Conservation (phyloP, 2,329 filamentous ascomycete genomes). For the Pseudocercospora musae region DNA sequence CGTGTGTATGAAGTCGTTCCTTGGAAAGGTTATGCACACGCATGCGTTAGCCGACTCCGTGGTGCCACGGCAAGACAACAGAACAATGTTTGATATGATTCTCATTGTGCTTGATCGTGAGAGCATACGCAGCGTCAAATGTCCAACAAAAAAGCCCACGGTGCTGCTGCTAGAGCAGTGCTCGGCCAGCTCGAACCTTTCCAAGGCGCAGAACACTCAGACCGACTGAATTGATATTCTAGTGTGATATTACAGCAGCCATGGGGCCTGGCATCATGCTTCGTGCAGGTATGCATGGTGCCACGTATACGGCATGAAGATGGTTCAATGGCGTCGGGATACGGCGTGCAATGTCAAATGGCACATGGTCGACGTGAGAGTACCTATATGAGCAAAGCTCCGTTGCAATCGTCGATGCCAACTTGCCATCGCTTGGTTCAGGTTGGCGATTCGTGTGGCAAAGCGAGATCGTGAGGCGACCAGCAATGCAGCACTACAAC, state of each 20-base stretch:
- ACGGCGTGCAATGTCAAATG: background rate
- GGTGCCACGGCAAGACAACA: background rate
- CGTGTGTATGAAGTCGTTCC: no score
- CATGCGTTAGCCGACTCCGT: background rate
- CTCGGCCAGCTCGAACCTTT: background rate
- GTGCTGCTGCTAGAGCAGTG: background rate
- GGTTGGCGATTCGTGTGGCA: background rate
- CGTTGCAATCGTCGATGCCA: background rate
- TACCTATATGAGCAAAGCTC: background rate
- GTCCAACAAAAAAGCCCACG: no score
- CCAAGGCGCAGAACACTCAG: background rate
- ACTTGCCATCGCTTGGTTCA: background rate
- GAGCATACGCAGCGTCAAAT: no score
- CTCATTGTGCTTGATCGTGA: background rate
- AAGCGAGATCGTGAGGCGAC: background rate
- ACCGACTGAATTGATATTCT: background rate
- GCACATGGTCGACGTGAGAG: background rate
- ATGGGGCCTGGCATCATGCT: background rate
- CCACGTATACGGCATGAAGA: background rate
- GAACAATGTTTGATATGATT: no score
- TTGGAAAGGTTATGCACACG: background rate
- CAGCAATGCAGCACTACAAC: constrained; percentile 13
- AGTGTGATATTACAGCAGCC: no score
- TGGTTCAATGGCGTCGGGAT: background rate
- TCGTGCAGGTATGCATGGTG: background rate